Evolutionary conservation across 495 filamentous ascomycete species (phyloP).

Genomic region (Aspergillus mulundensis): DNA sequence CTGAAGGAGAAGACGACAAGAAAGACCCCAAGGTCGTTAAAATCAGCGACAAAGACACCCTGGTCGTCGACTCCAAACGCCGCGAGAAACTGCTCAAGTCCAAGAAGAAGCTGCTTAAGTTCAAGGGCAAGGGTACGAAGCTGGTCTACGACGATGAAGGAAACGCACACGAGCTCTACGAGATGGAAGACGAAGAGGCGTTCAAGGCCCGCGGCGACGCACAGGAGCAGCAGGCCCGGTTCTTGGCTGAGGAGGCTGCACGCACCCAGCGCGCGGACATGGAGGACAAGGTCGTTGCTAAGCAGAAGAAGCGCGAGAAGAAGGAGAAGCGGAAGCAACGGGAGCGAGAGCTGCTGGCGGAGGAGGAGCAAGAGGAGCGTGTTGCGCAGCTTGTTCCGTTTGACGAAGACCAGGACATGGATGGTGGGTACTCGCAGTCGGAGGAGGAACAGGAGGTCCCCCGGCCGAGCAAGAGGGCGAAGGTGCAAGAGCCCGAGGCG

Average conservation of each 20-base stretch:
- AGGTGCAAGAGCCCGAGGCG: slow-evolving; percentile 29
- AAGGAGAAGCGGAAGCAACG: slow-evolving; percentile 77
- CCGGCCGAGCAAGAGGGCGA: slow-evolving; percentile 44
- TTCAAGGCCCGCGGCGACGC: slow-evolving; percentile 73
- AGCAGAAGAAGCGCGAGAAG: slow-evolving; percentile 79
- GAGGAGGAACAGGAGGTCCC: slow-evolving; percentile 26
- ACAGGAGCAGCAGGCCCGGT: slow-evolving; percentile 67
- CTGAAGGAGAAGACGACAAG: slow-evolving; percentile 6
- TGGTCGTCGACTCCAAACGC: slow-evolving; percentile 87
- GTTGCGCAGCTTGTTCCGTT: slow-evolving; percentile 43
- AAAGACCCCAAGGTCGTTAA: slow-evolving; percentile 36
- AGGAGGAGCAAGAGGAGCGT: slow-evolving; percentile 34
- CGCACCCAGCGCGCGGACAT: slow-evolving; percentile 75
- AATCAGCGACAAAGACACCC: slow-evolving; percentile 54
- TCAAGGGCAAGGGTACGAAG: slow-evolving; percentile 77
- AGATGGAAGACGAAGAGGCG: slow-evolving; percentile 75
- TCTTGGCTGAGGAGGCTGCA: slow-evolving; percentile 67
- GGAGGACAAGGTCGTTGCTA: slow-evolving; percentile 73
- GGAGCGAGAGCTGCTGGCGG: slow-evolving; percentile 50
- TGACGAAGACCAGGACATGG: slow-evolving; percentile 34
- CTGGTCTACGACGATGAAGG: slow-evolving; percentile 93
- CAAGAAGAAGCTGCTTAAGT: slow-evolving; percentile 88
- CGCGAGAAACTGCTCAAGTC: slow-evolving; percentile 88
- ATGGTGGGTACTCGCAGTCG: slow-evolving; percentile 38
- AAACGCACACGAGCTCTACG: slow-evolving; percentile 75